Conservation (phyloP, 2,329 filamentous ascomycete species). For the Colletotrichum sp. region DNA sequence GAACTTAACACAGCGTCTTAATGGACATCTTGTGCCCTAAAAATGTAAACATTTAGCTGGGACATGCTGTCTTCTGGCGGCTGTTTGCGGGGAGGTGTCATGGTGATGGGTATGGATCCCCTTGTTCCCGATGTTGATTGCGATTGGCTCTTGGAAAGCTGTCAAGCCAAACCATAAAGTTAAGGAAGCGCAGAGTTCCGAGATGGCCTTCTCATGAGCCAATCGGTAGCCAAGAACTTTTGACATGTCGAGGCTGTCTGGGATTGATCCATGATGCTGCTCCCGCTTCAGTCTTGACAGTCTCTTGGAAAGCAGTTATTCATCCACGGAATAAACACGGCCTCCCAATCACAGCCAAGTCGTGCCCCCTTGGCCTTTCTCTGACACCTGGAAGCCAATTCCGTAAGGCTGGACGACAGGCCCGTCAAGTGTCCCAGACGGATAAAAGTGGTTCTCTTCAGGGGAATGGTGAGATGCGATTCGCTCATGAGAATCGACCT, state of each 20-base stretch:
- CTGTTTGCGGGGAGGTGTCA: not conserved
- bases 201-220: not conserved
- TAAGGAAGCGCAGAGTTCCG: not conserved
- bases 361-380: not conserved
- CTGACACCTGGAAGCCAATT: not conserved
- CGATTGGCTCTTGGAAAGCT: not conserved
- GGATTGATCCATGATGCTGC: not conserved
- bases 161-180: not conserved
- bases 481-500: conserved; percentile 6
- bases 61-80: not conserved
- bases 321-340: not conserved
- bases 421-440: not conserved
- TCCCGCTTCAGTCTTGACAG: not conserved
- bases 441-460: not conserved
- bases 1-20: not conserved
- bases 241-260: not conserved
- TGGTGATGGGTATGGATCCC: not conserved
- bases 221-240: conserved; percentile 1
- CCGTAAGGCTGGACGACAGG: not conserved
- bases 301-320: not conserved
- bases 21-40: not conserved
- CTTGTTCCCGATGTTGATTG: not conserved
- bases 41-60: not conserved
- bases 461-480: not conserved
- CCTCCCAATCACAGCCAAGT: not conserved